Percentiles rank a stretch among this genome's conserved stretches.
phyloP scores from a whole-genome alignment of 345 rosid genomes.

The Boechera stricta region DNA sequence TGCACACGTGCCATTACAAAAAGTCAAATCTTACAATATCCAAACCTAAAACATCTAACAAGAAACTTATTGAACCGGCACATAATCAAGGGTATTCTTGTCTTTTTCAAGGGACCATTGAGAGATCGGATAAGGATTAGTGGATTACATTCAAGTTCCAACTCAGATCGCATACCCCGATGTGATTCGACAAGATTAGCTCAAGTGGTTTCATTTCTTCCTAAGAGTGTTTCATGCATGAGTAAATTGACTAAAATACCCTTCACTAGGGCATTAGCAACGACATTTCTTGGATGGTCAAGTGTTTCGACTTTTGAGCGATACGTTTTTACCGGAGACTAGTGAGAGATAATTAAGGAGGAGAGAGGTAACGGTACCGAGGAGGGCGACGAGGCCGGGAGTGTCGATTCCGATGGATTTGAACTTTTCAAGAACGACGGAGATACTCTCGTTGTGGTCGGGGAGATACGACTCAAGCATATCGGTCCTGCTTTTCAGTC shows the following conservation, averaged over 20 bases:
- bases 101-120: neutral
- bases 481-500: conserved; percentile 83
- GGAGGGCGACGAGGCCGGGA: conserved; percentile 76
- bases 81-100: neutral
- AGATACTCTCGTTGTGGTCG: conserved; percentile 91
- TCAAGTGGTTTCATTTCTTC: neutral
- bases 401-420: conserved; percentile 77
- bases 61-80: neutral
- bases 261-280: neutral
- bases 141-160: neutral
- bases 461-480: conserved; percentile 78
- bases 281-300: neutral
- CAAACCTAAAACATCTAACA: conserved; percentile 1
- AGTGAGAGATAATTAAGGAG: neutral
- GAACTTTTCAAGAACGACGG: conserved; percentile 85
- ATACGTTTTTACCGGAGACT: neutral
- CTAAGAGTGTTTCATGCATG: conserved; percentile 1
- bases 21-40: conserved; percentile 23
- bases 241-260: conserved; percentile 1
- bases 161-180: conserved; percentile 16
- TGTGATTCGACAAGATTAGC: neutral
- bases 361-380: conserved; percentile 37
- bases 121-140: conserved; percentile 8
- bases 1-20: conserved; percentile 38
- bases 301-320: conserved; percentile 13